Evolutionary conservation across 345 rosid species (phyloP), one percentile per base, ranked within the genome.

Genomic region (Acer yangbiense): DNA sequence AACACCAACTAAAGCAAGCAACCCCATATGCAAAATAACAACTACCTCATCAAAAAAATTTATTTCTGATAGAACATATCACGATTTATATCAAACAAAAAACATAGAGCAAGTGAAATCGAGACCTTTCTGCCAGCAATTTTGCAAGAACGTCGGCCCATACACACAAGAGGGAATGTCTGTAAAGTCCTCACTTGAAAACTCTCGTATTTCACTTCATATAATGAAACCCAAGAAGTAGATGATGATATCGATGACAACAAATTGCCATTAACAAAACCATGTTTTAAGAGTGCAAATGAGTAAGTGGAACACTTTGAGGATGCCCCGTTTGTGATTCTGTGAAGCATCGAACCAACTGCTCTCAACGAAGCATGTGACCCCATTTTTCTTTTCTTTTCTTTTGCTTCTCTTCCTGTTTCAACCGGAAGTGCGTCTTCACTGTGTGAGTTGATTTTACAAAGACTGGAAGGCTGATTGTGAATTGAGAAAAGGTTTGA

Each of bases 81-180:
- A 32, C 21, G 1, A 12, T 16, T 46, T 10, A n/a, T 12, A 32
- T 32, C 17, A 48, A 18, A 27, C 13, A 50, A n/a, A 23, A 6
- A 60, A 9, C 29, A 73, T 20, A 68, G 18, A 60, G 17, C n/a
- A 43, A 25, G 17, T 78, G 5, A 57, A 13, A 66, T 16, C 73
- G 20, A 58, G 68, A 94, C 98, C 97, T 93, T 95, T 76, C 96
- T 86, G 52, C 94, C 96, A 27, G 98, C 97, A 68, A 95, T 93
- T 77, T 93, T 95, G 85, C 86, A 81, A 73, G 99, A 95, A 76
- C 94, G 94, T 81, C 98, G 78, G 79, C 99, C 97, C 98, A 91
- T 91, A 82, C 92, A 86, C n/a, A 91, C 75, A 76, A 89, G 93
- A 82, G 94, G 80, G 48, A 74, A 88, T 17, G 90, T 83, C 88